Percentiles rank a stretch among this genome's conserved stretches.
These are phyloP conservation scores for Pestalotiopsis sp. DNA, from an alignment of 2,329 filamentous ascomycete species.

Conservation along the genomic window DNA sequence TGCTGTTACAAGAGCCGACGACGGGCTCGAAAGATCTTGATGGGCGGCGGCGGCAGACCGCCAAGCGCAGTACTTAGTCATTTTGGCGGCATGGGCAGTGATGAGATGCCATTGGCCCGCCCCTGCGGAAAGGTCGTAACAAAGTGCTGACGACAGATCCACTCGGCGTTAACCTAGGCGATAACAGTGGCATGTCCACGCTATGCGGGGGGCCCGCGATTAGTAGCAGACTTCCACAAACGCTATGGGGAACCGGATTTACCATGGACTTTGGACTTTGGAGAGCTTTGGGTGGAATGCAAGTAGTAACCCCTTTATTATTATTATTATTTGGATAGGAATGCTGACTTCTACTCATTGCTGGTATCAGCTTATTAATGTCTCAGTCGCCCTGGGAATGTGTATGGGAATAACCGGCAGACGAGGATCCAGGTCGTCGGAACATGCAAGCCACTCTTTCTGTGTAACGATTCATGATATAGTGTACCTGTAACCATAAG, in stretches of 20 bases:
- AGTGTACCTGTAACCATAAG: neutral
- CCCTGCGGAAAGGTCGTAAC: neutral
- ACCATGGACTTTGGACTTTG: neutral
- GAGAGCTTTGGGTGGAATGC: neutral
- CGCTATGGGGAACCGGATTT: neutral
- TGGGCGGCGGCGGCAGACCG: neutral
- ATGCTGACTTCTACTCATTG: too few relatives aligned
- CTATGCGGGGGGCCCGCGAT: neutral
- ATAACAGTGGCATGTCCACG: slow-evolving; percentile 2
- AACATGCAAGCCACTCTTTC: neutral
- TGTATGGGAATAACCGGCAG: too few relatives aligned
- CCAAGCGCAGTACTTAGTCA: neutral
- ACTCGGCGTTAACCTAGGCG: slow-evolving; percentile 7
- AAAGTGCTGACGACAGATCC: slow-evolving; percentile 10
- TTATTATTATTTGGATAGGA: too few relatives aligned
- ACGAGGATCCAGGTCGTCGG: neutral
- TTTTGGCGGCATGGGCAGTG: neutral
- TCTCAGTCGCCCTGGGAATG: too few relatives aligned
- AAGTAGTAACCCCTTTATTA: too few relatives aligned
- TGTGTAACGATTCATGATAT: neutral
- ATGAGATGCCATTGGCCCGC: neutral
- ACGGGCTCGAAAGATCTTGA: neutral
- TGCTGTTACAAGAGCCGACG: neutral
- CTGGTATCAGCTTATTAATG: too few relatives aligned
- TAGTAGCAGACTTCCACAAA: neutral